A percentile compares a stretch with the other conserved stretches of the same genome.
Evolutionary conservation across 768 basidiomycete species (phyloP).

Genomic region (Kwoniella sp.): DNA sequence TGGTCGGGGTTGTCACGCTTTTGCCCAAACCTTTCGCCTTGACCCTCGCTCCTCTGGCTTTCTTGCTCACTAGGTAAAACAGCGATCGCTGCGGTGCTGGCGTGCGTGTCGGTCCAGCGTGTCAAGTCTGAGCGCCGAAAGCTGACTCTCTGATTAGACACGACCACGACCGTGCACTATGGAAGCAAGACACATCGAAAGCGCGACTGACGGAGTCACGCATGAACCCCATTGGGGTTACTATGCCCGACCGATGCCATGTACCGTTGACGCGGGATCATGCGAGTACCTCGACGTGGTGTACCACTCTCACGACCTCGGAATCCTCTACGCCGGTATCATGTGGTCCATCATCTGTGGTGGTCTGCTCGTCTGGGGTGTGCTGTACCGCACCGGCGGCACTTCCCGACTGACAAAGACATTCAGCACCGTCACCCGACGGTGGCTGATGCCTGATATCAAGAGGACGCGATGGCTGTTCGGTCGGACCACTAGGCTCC

Average conservation of each 20-base stretch:
- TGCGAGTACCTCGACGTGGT: constrained; percentile 36
- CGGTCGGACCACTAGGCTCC: constrained; percentile 27
- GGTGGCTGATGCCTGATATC: constrained; percentile 16
- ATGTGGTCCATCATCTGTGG: constrained; percentile 26
- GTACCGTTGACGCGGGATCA: constrained; percentile 29
- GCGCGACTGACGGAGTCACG: constrained; percentile 6
- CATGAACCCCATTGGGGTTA: constrained; percentile 34
- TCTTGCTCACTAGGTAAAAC: no score
- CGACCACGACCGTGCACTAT: no score
- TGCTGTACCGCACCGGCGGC: constrained; percentile 7
- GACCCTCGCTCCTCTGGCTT: no score
- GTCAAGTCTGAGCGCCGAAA: no score
- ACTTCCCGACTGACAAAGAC: constrained; percentile 1
- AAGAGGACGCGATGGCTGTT: constrained; percentile 18
- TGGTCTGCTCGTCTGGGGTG: constrained; percentile 18
- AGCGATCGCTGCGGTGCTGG: no score
- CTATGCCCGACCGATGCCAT: constrained; percentile 24
- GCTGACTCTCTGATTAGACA: no score
- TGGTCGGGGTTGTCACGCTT: no score
- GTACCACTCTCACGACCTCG: constrained; percentile 28
- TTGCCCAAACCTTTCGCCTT: no score
- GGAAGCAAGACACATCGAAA: constrained; percentile 34
- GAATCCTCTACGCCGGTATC: constrained; percentile 28
- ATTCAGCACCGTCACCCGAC: constrained; percentile 3
- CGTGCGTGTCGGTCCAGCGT: no score